These are phyloP conservation scores for Fusarium hostae DNA, from an alignment of 2,329 filamentous ascomycete genomes.

Conservation along the genomic window DNA sequence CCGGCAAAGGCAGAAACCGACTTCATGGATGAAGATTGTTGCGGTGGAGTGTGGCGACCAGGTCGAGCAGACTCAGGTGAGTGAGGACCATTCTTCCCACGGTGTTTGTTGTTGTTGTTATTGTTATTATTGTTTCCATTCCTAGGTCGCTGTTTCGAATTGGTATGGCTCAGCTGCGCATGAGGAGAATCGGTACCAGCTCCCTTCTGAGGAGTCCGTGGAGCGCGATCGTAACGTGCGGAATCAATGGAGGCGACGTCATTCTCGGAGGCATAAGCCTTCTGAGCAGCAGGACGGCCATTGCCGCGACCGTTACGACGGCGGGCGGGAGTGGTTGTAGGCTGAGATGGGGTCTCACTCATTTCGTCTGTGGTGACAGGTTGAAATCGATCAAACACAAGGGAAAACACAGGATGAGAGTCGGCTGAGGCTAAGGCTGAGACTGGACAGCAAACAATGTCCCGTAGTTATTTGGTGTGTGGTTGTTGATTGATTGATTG, in stretches of 20 bases:
- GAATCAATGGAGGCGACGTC: conserved; percentile 53
- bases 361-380: conserved; percentile 40
- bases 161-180: conserved; percentile 42
- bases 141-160: conserved; percentile 47
- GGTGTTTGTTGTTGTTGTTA: conserved; percentile 46
- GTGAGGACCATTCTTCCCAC: conserved; percentile 45
- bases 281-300: conserved; percentile 57
- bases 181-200: conserved; percentile 50
- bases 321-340: conserved; percentile 51
- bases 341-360: conserved; percentile 49
- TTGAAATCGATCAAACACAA: conserved; percentile 2
- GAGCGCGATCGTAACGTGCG: conserved; percentile 49
- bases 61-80: conserved; percentile 57
- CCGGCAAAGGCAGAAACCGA: conserved; percentile 80
- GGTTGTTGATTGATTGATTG: not conserved
- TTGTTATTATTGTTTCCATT: conserved; percentile 29
- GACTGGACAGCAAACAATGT: not conserved
- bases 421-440: conserved; percentile 6
- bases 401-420: not conserved
- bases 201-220: conserved; percentile 61
- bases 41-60: conserved; percentile 56
- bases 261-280: conserved; percentile 70
- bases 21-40: conserved; percentile 57
- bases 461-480: not conserved
- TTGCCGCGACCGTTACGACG: conserved; percentile 55